Conservation (phyloP, 306 rosid genomes). For the Cucurbita maxima region DNA sequence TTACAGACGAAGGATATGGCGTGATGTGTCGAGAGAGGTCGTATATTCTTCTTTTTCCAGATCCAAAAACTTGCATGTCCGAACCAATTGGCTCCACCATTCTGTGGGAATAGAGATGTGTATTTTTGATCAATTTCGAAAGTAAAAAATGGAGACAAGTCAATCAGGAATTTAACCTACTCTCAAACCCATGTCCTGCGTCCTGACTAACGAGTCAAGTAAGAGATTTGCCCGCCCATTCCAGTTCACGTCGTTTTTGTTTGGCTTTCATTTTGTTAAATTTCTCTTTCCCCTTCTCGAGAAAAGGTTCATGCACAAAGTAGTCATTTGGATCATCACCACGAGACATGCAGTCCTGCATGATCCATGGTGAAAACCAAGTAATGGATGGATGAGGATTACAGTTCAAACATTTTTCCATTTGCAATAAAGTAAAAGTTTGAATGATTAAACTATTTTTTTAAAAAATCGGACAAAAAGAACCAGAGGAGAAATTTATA, state of each 20-base stretch:
- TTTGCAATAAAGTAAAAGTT: background rate
- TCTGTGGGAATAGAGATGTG: background rate
- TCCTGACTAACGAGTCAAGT: constrained; percentile 16
- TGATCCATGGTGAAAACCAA: background rate
- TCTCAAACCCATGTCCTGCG: background rate
- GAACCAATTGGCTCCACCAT: background rate
- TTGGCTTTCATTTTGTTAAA: constrained; percentile 84
- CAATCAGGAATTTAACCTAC: background rate
- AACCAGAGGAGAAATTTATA: background rate
- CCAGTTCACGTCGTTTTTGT: constrained; percentile 46
- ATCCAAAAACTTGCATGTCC: background rate
- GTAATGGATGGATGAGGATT: background rate
- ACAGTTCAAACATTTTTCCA: background rate
- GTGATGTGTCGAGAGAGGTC: background rate
- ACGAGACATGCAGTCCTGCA: constrained; percentile 88
- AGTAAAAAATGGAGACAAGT: background rate
- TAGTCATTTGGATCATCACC: constrained; percentile 70
- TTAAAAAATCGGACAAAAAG: background rate
- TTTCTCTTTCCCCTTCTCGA: constrained; percentile 94
- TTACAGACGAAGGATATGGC: background rate
- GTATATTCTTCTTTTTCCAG: background rate
- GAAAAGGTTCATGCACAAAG: constrained; percentile 75
- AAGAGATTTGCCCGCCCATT: constrained; percentile 52
- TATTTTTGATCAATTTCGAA: background rate
- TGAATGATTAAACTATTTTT: background rate